These are phyloP conservation scores for Boletus rubescentipes DNA, from an alignment of 768 basidiomycete genomes.

Conservation along the genomic window DNA sequence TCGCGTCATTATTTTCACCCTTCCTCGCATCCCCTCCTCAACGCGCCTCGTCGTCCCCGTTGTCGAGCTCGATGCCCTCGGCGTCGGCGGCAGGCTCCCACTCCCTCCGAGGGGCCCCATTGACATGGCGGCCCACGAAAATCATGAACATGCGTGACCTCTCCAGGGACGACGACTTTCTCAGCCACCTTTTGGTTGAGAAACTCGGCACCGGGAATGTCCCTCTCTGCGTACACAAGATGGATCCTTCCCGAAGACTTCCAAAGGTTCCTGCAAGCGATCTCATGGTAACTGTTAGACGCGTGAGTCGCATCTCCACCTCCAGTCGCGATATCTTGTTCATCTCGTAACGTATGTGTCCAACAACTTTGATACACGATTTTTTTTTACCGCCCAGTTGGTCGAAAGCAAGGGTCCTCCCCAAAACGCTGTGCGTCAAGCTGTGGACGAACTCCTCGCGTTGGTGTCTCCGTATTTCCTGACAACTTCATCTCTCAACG, in stretches of 20 bases:
- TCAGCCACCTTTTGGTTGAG: conserved; percentile 86
- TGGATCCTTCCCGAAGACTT: conserved; percentile 74
- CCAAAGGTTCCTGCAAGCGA: conserved; percentile 72
- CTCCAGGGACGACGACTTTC: conserved; percentile 87
- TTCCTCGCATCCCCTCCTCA: conserved; percentile 8
- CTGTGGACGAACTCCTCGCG: conserved; percentile 78
- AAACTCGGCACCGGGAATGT: conserved; percentile 79
- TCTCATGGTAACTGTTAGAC: conserved; percentile 71
- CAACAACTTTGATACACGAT: conserved; percentile 24
- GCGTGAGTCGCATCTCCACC: conserved; percentile 51
- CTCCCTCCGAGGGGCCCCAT: conserved; percentile 24
- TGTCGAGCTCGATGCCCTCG: conserved; percentile 34
- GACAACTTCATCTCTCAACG: conserved; percentile 18
- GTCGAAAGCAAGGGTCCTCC: conserved; percentile 55
- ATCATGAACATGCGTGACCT: conserved; percentile 91
- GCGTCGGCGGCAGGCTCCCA: conserved; percentile 25
- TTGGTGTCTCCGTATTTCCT: conserved; percentile 41
- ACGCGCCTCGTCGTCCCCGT: conserved; percentile 26
- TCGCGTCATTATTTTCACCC: conserved; percentile 32
- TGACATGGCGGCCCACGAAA: conserved; percentile 79
- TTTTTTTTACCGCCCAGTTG: conserved; percentile 41
- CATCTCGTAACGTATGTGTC: conserved; percentile 16
- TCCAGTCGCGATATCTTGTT: conserved; percentile 30
- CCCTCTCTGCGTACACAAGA: conserved; percentile 87
- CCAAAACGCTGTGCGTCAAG: conserved; percentile 60